Evolutionary conservation across 257 asterid species (phyloP).

Genomic region (Eustoma russellianum): DNA sequence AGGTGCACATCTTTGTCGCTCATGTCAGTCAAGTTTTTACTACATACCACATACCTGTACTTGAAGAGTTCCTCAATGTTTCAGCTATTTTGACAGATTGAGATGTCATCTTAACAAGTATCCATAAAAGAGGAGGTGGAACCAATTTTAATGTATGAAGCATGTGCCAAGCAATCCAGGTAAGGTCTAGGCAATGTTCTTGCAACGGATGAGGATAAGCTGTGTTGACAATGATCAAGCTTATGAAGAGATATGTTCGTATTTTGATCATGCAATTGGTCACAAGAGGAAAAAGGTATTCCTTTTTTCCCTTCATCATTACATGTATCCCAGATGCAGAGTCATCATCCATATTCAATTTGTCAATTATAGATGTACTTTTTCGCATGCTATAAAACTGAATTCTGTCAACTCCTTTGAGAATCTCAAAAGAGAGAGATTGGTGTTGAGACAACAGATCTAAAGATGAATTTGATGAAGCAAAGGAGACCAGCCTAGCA

Average conservation of each 20-base stretch:
- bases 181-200: constrained; percentile 43
- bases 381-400: constrained; percentile 12
- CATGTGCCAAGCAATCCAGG: constrained; percentile 39
- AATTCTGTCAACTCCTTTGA: constrained; percentile 18
- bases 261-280: constrained; percentile 19
- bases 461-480: constrained; percentile 27
- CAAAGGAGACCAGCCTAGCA: constrained; percentile 50
- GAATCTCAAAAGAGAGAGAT: constrained; percentile 30
- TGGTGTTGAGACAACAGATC: constrained; percentile 28
- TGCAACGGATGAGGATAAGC: constrained; percentile 37
- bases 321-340: constrained; percentile 13
- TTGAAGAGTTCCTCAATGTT: constrained; percentile 48
- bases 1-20: constrained; percentile 28
- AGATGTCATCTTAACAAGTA: constrained; percentile 62
- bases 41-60: constrained; percentile 62
- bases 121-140: constrained; percentile 60
- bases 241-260: constrained; percentile 22
- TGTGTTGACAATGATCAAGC: constrained; percentile 63
- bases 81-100: constrained; percentile 57
- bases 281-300: constrained; percentile 1
- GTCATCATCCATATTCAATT: constrained; percentile 12
- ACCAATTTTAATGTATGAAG: constrained; percentile 38
- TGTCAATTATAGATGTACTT: constrained; percentile 17
- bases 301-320: too few species aligned
- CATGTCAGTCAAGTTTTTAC: constrained; percentile 30